Evolutionary conservation across 108 stramenopile species (phyloP).

Genomic region (Skeletonema grethae): DNA sequence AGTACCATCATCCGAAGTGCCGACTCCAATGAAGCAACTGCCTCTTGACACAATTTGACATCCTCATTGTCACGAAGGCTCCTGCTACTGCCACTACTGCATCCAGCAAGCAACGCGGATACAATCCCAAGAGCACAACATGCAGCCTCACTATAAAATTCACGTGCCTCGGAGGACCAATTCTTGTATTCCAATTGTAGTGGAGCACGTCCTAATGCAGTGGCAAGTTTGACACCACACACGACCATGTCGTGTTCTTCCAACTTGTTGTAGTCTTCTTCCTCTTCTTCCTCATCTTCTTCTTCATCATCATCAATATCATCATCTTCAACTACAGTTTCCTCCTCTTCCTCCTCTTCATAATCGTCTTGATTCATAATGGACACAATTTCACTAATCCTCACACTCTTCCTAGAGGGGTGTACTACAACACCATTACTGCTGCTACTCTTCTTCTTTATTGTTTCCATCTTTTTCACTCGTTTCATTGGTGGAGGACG

Average conservation of each 20-base stretch:
- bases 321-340: slow-evolving; percentile 2
- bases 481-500: slow-evolving; percentile 19
- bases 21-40: slow-evolving; percentile 23
- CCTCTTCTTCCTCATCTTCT: slow-evolving; percentile 8
- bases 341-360: slow-evolving; percentile 20
- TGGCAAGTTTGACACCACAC: slow-evolving; percentile 31
- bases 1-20: slow-evolving; percentile 26
- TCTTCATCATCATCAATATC: not conserved
- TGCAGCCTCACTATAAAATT: slow-evolving; percentile 62
- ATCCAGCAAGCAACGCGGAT: slow-evolving; percentile 46
- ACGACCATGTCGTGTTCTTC: slow-evolving; percentile 30
- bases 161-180: slow-evolving; percentile 71
- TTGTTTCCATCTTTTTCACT: not conserved
- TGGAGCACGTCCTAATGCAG: slow-evolving; percentile 35
- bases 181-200: slow-evolving; percentile 62
- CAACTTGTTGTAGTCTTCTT: slow-evolving; percentile 20
- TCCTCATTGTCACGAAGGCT: not conserved
- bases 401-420: slow-evolving; percentile 16
- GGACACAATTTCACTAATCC: slow-evolving; percentile 24
- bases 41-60: slow-evolving; percentile 17
- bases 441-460: not conserved
- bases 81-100: not conserved
- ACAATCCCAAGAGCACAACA: slow-evolving; percentile 47
- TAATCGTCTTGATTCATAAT: slow-evolving; percentile 23
- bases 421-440: not conserved